Evolutionary conservation across 2,329 filamentous ascomycete genomes (phyloP), one percentile per base, ranked within the genome.

Genomic region (Apiospora malaysiana): DNA sequence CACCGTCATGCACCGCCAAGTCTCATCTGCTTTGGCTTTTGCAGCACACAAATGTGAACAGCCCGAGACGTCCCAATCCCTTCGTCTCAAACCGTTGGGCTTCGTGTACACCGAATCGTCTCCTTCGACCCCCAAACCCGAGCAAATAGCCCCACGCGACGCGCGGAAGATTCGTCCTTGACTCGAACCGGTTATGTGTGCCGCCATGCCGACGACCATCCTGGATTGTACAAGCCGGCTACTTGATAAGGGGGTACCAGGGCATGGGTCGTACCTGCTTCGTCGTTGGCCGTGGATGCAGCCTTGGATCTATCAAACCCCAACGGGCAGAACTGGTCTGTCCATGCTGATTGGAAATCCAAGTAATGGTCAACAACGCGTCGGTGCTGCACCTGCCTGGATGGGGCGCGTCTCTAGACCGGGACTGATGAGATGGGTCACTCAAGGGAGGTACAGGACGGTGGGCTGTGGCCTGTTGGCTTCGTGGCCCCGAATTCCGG

Each of bases 351-450:
- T 32, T 56, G n/a, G 49, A 27, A 18, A 12, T 56, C 49, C 49
- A 56, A 56, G 49, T 12, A 56, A 56, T 56, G 49, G 25, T 5
- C 49, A 27, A 56, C 14, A 25, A 56, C 49, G 49, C 23, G 49
- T 56, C 49, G 49, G 49, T 56, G 49, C 16, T 56, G 25, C 49
- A 56, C 49, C 49, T 56, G 49, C 49, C 49, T 56, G n/a, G 4
- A 56, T 27, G 14, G 23, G 23, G 49, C 27, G 49, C 5, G 23
- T 27, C 25, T 56, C 12, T n/a, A 12, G 32, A 25, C 23, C 23
- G 25, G 49, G 49, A 7, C n/a, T 56, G 12, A 32, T 32, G 49
- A 56, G 25, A 10, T 56, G 49, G 7, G 25, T 56, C 32, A 18
- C 12, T 27, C 49, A 56, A 25, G 49, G 46, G 49, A 27, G 49